These are phyloP conservation scores for Suillus subalutaceus DNA, from an alignment of 768 basidiomycete species.

Conservation along the genomic window DNA sequence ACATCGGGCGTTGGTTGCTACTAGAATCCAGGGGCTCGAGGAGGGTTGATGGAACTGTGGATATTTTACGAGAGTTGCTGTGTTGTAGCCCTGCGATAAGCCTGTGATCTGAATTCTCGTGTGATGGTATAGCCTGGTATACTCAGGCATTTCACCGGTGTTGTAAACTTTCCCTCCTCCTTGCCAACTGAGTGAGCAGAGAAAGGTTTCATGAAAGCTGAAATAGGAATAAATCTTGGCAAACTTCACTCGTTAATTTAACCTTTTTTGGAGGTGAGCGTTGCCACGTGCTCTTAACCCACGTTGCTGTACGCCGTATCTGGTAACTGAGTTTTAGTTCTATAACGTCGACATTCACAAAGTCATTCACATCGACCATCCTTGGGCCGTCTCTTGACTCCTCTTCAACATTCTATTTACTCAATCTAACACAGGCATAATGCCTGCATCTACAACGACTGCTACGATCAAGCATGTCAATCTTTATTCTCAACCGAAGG, in stretches of 20 bases:
- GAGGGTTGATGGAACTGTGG: constrained; percentile 7
- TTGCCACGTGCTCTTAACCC: constrained; percentile 34
- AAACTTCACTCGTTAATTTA: constrained; percentile 23
- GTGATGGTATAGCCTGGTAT: background rate
- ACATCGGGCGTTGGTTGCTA: constrained; percentile 36
- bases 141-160: constrained; percentile 10
- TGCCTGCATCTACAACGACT: constrained; percentile 17
- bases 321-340: constrained; percentile 22
- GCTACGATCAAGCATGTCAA: constrained; percentile 14
- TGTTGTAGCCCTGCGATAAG: constrained; percentile 9
- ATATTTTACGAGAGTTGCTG: constrained; percentile 11
- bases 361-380: constrained; percentile 17
- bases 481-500: constrained; percentile 13
- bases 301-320: constrained; percentile 31
- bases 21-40: constrained; percentile 18
- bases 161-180: constrained; percentile 13
- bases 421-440: constrained; percentile 12
- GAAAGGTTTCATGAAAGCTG: constrained; percentile 16
- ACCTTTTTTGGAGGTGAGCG: constrained; percentile 19
- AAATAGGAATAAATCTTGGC: constrained; percentile 16
- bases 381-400: constrained; percentile 7
- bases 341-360: constrained; percentile 35
- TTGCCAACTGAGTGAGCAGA: constrained; percentile 7
- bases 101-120: constrained; percentile 15
- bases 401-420: constrained; percentile 8